Base-by-base conservation (phyloP, 1,139 yeast genomes). In the Yamadazyma taylorii region DNA sequence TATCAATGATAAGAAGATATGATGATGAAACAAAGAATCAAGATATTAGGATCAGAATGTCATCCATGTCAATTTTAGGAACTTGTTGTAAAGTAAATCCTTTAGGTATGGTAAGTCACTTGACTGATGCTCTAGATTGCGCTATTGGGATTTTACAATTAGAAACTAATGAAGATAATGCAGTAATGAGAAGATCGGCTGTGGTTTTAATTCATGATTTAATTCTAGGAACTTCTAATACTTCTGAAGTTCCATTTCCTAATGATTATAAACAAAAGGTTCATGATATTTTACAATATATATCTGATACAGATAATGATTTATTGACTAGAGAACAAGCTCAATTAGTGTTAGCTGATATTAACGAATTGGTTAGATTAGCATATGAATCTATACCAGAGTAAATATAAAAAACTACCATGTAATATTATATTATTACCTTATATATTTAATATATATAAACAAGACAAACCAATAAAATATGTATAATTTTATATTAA, bases 1-100 rank as follows among this genome's bases (percentile, higher is more conserved):
- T 81, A 4, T 35, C 54, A 1, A 50, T 74, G 31, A 68, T 77
- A 2, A 55, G 77, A 35, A 59, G 67, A 14, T 32, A 47, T 2
- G 48, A 43, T 1, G 58, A 65, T 3, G 53, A 55, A 1, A 55
- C 61, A 4, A 47, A 42, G 5, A 47, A 51, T 6, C 50, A 57
- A 4, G 96, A 88, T 48, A 67, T 72, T 39, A 71, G 82, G 31
- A 50, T 88, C 30, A 69, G 97, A 47, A 83, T 88, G 85, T 89
- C 97, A 1, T 79, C 96, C 0, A 74, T 89, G 79, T 86, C 96
- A 1, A 58, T 92, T 12, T 59, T 90, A 14, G 96, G 96, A 15
- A 61, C 74, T 5, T 66, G 85, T 24, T 77, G 89, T 51, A 78
- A 77, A 42, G 66, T 66, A 3, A 79, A 81, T 47, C 81, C 88